Evolutionary conservation across 148 eudicot genomes (phyloP).

Genomic region (Nyssa sinensis): DNA sequence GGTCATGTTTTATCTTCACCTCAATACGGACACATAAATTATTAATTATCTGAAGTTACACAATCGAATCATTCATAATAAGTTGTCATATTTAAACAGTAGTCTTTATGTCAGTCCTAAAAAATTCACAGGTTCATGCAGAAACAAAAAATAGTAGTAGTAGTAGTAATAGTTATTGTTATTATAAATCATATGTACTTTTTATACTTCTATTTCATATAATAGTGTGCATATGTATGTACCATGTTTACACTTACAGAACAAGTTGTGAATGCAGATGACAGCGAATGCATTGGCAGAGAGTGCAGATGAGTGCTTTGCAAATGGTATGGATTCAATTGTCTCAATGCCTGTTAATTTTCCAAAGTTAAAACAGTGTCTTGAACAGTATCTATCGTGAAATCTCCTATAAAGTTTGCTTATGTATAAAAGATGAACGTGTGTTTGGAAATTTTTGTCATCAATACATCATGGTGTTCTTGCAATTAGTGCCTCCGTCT

Average conservation of each 20-base stretch:
- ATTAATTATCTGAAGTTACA: too few relatives aligned
- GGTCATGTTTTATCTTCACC: too few relatives aligned
- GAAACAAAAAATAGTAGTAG: too few relatives aligned
- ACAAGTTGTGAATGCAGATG: constrained; percentile 56
- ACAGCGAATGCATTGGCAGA: constrained; percentile 93
- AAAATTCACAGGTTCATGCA: too few relatives aligned
- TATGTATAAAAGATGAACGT: constrained; percentile 78
- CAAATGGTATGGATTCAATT: constrained; percentile 92
- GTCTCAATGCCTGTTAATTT: constrained; percentile 90
- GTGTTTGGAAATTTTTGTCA: too few relatives aligned
- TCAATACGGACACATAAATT: too few relatives aligned
- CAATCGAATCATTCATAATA: too few relatives aligned
- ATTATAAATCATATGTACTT: too few relatives aligned
- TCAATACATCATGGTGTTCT: constrained; percentile 30
- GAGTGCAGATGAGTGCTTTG: constrained; percentile 85
- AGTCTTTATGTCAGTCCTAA: too few relatives aligned
- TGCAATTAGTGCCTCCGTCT: neutral
- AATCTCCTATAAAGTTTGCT: constrained; percentile 41
- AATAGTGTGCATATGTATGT: neutral
- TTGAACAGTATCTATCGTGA: constrained; percentile 49
- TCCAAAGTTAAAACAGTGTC: constrained; percentile 74
- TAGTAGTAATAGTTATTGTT: too few relatives aligned
- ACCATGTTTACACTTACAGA: constrained; percentile 3
- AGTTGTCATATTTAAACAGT: too few relatives aligned
- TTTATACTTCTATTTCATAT: too few relatives aligned